Conservation (phyloP, 352 stramenopile genomes). For the Phytophthora rubi region DNA sequence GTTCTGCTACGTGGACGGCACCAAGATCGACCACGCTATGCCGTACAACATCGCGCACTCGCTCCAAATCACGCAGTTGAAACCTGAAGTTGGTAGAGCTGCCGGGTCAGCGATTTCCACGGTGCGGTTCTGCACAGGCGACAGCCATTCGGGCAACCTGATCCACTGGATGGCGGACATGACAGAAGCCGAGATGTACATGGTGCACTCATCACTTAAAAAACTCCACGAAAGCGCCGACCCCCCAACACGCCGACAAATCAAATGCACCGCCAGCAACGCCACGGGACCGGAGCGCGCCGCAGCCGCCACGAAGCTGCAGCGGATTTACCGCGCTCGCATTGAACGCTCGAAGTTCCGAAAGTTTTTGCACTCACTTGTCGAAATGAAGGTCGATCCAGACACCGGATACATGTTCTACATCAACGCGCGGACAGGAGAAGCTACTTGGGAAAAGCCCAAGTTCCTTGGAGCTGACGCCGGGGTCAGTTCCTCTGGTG, state of each 20-base stretch:
- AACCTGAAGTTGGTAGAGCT: conserved; percentile 11
- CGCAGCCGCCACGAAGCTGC: conserved; percentile 62
- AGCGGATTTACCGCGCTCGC: conserved; percentile 72
- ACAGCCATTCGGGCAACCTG: conserved; percentile 13
- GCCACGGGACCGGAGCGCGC: conserved; percentile 69
- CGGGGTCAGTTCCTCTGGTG: not conserved
- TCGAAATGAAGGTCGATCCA: conserved; percentile 58
- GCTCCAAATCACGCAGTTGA: conserved; percentile 68
- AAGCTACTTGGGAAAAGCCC: conserved; percentile 63
- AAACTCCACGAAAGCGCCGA: conserved; percentile 43
- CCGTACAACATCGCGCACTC: conserved; percentile 55
- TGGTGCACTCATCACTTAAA: conserved; percentile 55
- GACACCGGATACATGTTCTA: conserved; percentile 58
- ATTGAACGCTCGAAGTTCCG: conserved; percentile 72
- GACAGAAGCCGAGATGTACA: conserved; percentile 62
- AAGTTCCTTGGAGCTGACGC: conserved; percentile 21
- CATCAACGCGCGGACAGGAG: conserved; percentile 68
- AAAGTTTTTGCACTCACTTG: conserved; percentile 57
- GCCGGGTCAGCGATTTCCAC: conserved; percentile 35
- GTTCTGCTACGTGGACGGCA: conserved; percentile 75
- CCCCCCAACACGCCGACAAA: conserved; percentile 13
- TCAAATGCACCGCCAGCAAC: conserved; percentile 55
- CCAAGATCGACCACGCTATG: conserved; percentile 48
- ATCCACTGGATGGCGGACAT: conserved; percentile 61
- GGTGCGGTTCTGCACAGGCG: conserved; percentile 52